These are phyloP conservation scores for Pseudonectria foliicola DNA, from an alignment of 2,329 filamentous ascomycete species.

Conservation along the genomic window DNA sequence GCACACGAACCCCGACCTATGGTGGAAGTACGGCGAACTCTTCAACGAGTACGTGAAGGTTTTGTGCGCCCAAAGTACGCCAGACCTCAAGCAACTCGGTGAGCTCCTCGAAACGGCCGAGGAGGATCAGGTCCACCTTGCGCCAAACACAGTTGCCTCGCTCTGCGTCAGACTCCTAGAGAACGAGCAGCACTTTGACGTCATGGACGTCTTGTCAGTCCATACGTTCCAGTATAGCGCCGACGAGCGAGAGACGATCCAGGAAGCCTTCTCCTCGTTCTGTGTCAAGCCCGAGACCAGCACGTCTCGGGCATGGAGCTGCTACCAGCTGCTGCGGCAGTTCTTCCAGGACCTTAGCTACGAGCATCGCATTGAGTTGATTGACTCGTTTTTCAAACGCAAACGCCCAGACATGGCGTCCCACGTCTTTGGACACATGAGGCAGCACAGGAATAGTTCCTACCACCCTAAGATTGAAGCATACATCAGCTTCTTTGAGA, in stretches of 20 bases:
- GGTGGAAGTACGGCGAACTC: slow-evolving; percentile 48
- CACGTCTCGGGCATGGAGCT: slow-evolving; percentile 57
- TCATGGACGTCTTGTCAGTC: slow-evolving; percentile 73
- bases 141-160: slow-evolving; percentile 65
- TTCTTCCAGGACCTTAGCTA: slow-evolving; percentile 61
- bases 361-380: slow-evolving; percentile 60
- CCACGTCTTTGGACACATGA: slow-evolving; percentile 89
- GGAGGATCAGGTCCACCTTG: slow-evolving; percentile 60
- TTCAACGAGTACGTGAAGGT: slow-evolving; percentile 67
- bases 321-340: slow-evolving; percentile 58
- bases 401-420: slow-evolving; percentile 76
- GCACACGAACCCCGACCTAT: slow-evolving; percentile 36
- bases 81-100: slow-evolving; percentile 64
- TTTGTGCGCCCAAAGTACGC: slow-evolving; percentile 52
- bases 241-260: slow-evolving; percentile 60
- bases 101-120: slow-evolving; percentile 68
- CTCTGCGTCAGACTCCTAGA: slow-evolving; percentile 69
- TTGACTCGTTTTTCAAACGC: slow-evolving; percentile 75
- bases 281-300: slow-evolving; percentile 56
- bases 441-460: slow-evolving; percentile 57
- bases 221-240: slow-evolving; percentile 65
- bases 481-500: slow-evolving; percentile 72
- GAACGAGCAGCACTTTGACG: slow-evolving; percentile 69
- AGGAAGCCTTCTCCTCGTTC: slow-evolving; percentile 59
- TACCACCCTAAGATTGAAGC: slow-evolving; percentile 64